Evolutionary conservation across 169 alveolate genomes (phyloP).

Genomic region (Cryptosporidium tyzzeri): DNA sequence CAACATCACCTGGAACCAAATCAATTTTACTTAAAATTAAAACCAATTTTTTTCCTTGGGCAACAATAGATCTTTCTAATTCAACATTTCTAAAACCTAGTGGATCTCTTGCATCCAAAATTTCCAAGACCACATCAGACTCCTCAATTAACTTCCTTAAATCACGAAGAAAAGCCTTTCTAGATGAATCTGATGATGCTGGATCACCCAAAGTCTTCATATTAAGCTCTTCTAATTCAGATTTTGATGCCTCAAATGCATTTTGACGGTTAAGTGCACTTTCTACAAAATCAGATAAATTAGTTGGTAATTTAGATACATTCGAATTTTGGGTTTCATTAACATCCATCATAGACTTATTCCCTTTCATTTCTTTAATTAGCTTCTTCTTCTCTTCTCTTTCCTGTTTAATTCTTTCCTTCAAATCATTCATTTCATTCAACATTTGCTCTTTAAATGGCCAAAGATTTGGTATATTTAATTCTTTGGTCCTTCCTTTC

Average conservation of each 20-base stretch:
- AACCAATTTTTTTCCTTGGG: constrained; percentile 89
- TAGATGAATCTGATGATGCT: constrained; percentile 78
- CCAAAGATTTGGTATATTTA: constrained; percentile 88
- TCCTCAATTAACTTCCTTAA: constrained; percentile 87
- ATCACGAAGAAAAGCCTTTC: constrained; percentile 83
- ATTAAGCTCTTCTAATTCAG: constrained; percentile 45
- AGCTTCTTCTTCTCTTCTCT: constrained; percentile 79
- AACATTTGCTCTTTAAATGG: constrained; percentile 85
- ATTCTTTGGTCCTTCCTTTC: constrained; percentile 79
- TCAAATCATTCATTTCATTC: constrained; percentile 78
- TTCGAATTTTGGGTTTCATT: constrained; percentile 60
- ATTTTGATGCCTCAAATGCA: constrained; percentile 76
- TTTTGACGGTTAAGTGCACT: constrained; percentile 48
- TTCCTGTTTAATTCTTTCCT: constrained; percentile 72
- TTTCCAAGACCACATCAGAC: constrained; percentile 90
- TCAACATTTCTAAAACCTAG: constrained; percentile 88
- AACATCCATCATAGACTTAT: neutral
- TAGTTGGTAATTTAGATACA: neutral
- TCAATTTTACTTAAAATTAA: constrained; percentile 93
- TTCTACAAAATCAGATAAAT: constrained; percentile 27
- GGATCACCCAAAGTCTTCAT: constrained; percentile 14
- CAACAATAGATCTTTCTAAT: constrained; percentile 87
- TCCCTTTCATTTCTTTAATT: constrained; percentile 75
- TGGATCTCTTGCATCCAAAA: constrained; percentile 95
- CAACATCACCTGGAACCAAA: constrained; percentile 90